A percentile compares a stretch with the other conserved stretches of the same genome.
Evolutionary conservation across 2,329 filamentous ascomycete genomes (phyloP).

Genomic region (Penicillium sp.): DNA sequence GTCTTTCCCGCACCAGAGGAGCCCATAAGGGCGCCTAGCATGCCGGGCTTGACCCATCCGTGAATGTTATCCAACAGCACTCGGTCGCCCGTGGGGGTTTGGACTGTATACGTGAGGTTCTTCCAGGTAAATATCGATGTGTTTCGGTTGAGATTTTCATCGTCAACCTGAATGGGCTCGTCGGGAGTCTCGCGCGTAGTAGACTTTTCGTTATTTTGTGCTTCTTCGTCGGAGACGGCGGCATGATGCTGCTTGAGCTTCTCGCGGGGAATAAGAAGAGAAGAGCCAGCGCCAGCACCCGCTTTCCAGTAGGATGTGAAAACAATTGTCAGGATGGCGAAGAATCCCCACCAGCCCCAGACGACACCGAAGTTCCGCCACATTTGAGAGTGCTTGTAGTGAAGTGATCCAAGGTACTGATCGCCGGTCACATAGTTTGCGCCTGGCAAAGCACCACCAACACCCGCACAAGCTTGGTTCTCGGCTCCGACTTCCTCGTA

Average conservation of each 20-base stretch:
- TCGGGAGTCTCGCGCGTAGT: conserved; percentile 5
- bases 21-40: conserved; percentile 67
- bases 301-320: conserved; percentile 47
- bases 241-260: conserved; percentile 36
- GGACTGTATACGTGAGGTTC: conserved; percentile 61
- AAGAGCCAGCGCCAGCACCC: conserved; percentile 40
- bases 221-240: conserved; percentile 16
- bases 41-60: conserved; percentile 66
- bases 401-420: conserved; percentile 47
- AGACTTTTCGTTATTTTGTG: conserved; percentile 1
- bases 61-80: conserved; percentile 58
- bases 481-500: conserved; percentile 16
- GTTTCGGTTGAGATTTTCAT: conserved; percentile 47
- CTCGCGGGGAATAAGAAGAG: conserved; percentile 54
- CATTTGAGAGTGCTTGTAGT: conserved; percentile 43
- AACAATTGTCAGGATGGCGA: conserved; percentile 49
- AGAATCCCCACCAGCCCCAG: conserved; percentile 54
- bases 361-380: conserved; percentile 55
- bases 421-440: conserved; percentile 46
- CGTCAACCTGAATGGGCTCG: conserved; percentile 11
- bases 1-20: conserved; percentile 67
- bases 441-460: conserved; percentile 47
- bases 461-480: conserved; percentile 45
- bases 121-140: conserved; percentile 64
- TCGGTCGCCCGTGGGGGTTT: conserved; percentile 45